phyloP scores from a whole-genome alignment of 306 rosid species.

The Adenanthera pavonina region DNA sequence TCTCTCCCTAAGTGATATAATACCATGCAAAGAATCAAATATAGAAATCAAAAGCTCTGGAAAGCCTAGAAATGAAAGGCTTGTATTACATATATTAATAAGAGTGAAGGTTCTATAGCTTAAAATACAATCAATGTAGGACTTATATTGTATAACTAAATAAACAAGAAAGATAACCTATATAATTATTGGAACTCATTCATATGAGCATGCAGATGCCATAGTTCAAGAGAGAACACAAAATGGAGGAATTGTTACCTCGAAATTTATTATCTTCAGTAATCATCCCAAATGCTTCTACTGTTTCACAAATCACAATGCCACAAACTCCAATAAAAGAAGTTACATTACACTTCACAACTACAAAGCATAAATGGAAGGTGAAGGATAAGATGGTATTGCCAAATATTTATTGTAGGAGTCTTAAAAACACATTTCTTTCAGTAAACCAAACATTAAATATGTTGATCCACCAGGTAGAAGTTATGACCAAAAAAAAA shows the following conservation, averaged over 20 bases:
- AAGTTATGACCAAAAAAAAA: neutral
- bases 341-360: constrained; percentile 69
- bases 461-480: neutral
- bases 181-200: neutral
- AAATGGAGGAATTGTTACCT: constrained; percentile 54
- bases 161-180: neutral
- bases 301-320: constrained; percentile 84
- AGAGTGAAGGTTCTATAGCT: neutral
- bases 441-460: constrained; percentile 2
- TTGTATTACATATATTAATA: neutral
- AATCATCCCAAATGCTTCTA: constrained; percentile 81
- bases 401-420: neutral
- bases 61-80: neutral
- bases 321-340: constrained; percentile 68
- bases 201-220: neutral
- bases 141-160: neutral
- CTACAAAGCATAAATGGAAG: constrained; percentile 50
- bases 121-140: neutral
- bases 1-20: neutral
- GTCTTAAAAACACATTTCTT: constrained; percentile 11
- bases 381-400: neutral
- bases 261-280: constrained; percentile 63
- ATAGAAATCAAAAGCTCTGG: neutral
- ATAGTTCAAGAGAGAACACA: neutral
- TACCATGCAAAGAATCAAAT: neutral